Conservation (phyloP, 2,329 filamentous ascomycete species). For the Chaetomium strumarium region DNA sequence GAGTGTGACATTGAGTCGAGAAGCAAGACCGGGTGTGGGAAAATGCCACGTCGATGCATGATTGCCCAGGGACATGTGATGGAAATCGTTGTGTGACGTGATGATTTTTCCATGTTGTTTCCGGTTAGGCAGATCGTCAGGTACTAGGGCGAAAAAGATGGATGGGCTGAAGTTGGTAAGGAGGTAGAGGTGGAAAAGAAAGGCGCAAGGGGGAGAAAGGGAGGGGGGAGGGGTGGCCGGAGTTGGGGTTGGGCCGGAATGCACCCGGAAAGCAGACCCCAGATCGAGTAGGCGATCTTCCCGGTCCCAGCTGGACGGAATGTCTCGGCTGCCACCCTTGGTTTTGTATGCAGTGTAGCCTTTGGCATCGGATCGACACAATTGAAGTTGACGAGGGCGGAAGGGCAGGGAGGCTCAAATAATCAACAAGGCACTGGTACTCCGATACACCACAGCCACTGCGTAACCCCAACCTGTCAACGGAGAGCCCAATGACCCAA, state of each 20-base stretch:
- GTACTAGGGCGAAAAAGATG: neutral
- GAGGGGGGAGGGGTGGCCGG: neutral
- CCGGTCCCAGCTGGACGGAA: neutral
- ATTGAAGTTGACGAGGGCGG: too few species aligned
- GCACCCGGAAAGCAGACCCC: conserved; percentile 6
- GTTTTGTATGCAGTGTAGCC: neutral
- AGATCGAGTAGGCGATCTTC: neutral
- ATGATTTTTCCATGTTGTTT: neutral
- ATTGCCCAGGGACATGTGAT: neutral
- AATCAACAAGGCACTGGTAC: too few species aligned
- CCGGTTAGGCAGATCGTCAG: neutral
- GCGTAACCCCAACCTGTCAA: too few species aligned
- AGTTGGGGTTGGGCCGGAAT: conserved; percentile 13
- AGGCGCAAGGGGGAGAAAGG: neutral
- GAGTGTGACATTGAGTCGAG: conserved; percentile 1
- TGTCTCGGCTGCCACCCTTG: conserved; percentile 4
- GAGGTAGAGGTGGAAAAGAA: neutral
- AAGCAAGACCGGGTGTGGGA: neutral
- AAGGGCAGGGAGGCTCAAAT: too few species aligned
- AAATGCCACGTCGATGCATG: conserved; percentile 7
- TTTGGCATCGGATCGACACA: too few species aligned
- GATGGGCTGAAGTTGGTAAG: neutral
- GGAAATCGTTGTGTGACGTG: neutral
- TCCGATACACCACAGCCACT: too few species aligned
- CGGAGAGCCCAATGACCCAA: too few species aligned